Conservation (phyloP, 306 rosid genomes). For the Pachyrhizus erosus region DNA sequence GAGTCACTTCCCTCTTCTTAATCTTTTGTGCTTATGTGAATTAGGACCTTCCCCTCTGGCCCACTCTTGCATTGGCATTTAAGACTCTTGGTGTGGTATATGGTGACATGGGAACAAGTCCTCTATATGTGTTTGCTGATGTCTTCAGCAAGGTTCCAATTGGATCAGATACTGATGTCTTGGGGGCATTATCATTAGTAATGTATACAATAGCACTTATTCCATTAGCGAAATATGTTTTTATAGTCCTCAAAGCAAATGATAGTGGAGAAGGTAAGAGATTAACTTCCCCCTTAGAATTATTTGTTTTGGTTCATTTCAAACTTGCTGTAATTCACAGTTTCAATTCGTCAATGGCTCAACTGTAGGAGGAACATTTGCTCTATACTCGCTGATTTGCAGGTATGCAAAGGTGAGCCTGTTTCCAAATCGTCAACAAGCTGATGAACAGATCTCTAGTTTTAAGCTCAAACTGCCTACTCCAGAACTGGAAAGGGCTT, state of each 20-base stretch:
- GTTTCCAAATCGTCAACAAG: slow-evolving; percentile 93
- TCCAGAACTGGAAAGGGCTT: slow-evolving; percentile 91
- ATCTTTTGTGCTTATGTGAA: slow-evolving; percentile 43
- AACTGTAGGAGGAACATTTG: slow-evolving; percentile 95
- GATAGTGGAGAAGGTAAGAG: slow-evolving; percentile 91
- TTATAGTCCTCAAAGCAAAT: slow-evolving; percentile 95
- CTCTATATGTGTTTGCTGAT: slow-evolving; percentile 88
- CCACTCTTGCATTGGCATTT: slow-evolving; percentile 74
- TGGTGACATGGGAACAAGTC: slow-evolving; percentile 98
- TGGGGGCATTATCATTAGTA: slow-evolving; percentile 94
- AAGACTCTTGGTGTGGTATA: slow-evolving; percentile 98
- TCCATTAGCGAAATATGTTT: slow-evolving; percentile 90
- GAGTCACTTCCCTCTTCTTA: slow-evolving; percentile 23
- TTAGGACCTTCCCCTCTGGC: slow-evolving; percentile 77
- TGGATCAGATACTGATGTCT: slow-evolving; percentile 73
- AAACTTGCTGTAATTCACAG: slow-evolving; percentile 4
- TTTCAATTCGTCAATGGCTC: slow-evolving; percentile 32
- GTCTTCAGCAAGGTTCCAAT: slow-evolving; percentile 86
- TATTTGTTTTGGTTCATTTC: slow-evolving; percentile 35
- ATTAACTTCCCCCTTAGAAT: slow-evolving; percentile 21
- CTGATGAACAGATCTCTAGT: slow-evolving; percentile 90
- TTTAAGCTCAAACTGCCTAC: slow-evolving; percentile 92
- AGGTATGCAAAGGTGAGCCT: slow-evolving; percentile 85
- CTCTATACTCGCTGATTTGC: slow-evolving; percentile 93
- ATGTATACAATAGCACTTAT: slow-evolving; percentile 91